Evolutionary conservation across 1,139 yeast genomes (phyloP), one percentile per base, ranked within the genome.

Genomic region (Tardiomyces digboiensis): DNA sequence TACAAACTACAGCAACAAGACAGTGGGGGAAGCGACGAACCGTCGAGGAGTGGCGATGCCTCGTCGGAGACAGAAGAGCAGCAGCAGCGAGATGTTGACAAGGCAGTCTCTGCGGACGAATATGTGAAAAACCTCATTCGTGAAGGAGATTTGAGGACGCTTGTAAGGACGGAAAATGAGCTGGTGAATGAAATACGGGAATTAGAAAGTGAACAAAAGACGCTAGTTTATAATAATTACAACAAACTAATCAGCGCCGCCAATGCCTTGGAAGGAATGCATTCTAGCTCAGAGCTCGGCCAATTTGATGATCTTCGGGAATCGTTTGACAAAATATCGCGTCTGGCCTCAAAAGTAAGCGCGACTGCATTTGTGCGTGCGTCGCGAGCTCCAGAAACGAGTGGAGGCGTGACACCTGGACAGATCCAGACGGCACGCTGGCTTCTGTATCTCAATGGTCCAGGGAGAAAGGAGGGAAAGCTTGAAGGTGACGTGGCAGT

Each of bases 201-300:
- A 4, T 55, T 68, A 23, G 68, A 67, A 37, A 64, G 68, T 42
- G 71, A 67, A 42, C 69, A 67, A 40, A 69, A 68, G 49, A 69
- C 72, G 16, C 57, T 68, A 22, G 71, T 68, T 2, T 69, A 68
- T 49, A 67, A 68, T 50, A 68, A 68, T 48, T 69, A 68, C 53
- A 60, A 64, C 41, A 66, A 67, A 43, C 59, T 68, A 39, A 67
- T 68, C 41, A 53, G 62, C 14, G 70, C 70, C 3, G 61, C 69
- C 3, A 62, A 63, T 41, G 64, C 67, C 21, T 56, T 65, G 36
- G 61, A 54, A 7, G 14, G 33, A n/a, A 26, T 26, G 33, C 33
- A 26, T 8, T 26, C 33, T n/a, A 26, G 33, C 33, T 13, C 33
- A 5, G 33, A 26, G 10, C 10, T 26, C 8, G 33, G 33, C 33